A percentile compares a stretch with the other conserved stretches of the same genome.
phyloP scores from a whole-genome alignment of 495 filamentous ascomycete species.

The Xylaria flabelliformis region DNA sequence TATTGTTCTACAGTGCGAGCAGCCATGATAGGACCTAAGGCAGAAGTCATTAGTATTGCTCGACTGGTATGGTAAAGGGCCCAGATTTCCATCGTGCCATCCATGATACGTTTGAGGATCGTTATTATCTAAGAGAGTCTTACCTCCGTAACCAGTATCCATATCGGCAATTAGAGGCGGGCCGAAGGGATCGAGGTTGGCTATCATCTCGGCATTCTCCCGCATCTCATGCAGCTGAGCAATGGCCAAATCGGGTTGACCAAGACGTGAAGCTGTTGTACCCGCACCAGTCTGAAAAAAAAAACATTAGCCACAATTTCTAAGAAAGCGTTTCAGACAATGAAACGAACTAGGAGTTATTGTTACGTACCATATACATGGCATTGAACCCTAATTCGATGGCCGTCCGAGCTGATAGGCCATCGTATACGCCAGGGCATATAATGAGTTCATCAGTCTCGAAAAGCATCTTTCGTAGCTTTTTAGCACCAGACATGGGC shows the following conservation, averaged over 20 bases:
- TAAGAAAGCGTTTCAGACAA: background rate
- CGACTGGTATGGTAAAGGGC: background rate
- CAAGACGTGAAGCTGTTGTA: constrained; percentile 66
- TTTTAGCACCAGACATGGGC: constrained; percentile 51
- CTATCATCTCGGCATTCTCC: constrained; percentile 70
- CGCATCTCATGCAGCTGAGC: constrained; percentile 68
- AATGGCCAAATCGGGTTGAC: constrained; percentile 68
- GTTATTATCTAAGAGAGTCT: constrained; percentile 6
- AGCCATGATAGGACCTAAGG: constrained; percentile 63
- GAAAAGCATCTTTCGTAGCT: constrained; percentile 53
- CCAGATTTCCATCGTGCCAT: background rate
- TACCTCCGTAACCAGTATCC: constrained; percentile 67
- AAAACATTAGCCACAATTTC: constrained; percentile 22
- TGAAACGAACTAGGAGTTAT: background rate
- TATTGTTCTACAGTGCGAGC: constrained; percentile 67
- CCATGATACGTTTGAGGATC: background rate
- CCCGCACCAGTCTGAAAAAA: constrained; percentile 66
- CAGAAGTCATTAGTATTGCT: background rate
- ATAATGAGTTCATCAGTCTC: constrained; percentile 52
- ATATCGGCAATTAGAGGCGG: constrained; percentile 70
- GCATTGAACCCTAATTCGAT: constrained; percentile 65
- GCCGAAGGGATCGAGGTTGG: constrained; percentile 62
- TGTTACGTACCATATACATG: constrained; percentile 67
- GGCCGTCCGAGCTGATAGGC: constrained; percentile 69
- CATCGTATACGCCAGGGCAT: constrained; percentile 73